phyloP scores from a whole-genome alignment of 164 flowering plant genomes.

The Taxillus chinensis region DNA sequence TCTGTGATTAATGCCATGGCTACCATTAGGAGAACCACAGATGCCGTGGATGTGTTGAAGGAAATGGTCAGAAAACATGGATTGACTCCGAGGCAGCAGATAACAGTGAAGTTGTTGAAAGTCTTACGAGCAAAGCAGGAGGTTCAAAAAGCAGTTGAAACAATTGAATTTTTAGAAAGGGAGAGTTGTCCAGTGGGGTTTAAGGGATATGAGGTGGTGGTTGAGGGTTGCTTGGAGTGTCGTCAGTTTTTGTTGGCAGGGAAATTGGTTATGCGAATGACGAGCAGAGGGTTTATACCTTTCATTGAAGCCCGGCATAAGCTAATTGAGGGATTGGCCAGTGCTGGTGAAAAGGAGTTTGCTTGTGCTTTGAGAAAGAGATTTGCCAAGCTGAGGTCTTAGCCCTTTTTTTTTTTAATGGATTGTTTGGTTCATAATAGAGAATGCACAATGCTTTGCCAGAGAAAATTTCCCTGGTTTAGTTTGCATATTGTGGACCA shows the following conservation, averaged over 20 bases:
- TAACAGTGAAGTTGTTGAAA: conserved; percentile 27
- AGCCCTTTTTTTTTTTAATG: conserved; percentile 5
- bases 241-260: conserved; percentile 52
- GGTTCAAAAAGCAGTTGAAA: conserved; percentile 41
- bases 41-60: conserved; percentile 36
- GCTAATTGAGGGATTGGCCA: conserved; percentile 52
- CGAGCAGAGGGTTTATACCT: conserved; percentile 62
- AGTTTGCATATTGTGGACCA: too few species aligned
- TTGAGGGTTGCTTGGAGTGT: conserved; percentile 63
- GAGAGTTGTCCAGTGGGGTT: conserved; percentile 39
- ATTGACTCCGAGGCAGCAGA: conserved; percentile 47
- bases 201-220: conserved; percentile 46
- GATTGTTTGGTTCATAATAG: too few species aligned
- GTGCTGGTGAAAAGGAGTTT: conserved; percentile 44
- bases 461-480: too few species aligned
- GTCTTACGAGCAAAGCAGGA: conserved; percentile 53
- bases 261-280: conserved; percentile 56
- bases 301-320: conserved; percentile 50
- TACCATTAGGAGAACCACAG: conserved; percentile 20
- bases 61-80: conserved; percentile 55
- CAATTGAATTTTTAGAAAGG: conserved; percentile 54
- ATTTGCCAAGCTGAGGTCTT: conserved; percentile 44
- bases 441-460: too few species aligned
- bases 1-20: conserved; percentile 38
- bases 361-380: conserved; percentile 54